phyloP scores from a whole-genome alignment of 768 basidiomycete genomes.

The Podaxis pistillaris region DNA sequence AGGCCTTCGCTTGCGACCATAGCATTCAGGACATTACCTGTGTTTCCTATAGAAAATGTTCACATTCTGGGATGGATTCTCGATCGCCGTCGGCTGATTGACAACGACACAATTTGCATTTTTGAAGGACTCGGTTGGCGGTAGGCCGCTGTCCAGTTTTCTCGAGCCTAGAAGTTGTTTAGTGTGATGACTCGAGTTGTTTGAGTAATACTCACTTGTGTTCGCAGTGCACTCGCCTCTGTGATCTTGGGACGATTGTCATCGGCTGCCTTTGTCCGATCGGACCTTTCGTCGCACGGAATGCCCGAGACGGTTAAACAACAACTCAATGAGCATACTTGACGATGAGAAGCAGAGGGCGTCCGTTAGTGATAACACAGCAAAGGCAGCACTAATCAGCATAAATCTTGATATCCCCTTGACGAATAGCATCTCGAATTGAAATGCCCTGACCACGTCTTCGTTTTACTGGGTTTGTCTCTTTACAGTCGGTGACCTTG shows the following conservation, averaged over 20 bases:
- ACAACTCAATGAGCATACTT: background rate
- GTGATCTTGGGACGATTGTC: background rate
- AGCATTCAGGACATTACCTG: too few relatives aligned
- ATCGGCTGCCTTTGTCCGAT: background rate
- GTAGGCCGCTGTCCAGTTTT: background rate
- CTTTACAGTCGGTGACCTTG: background rate
- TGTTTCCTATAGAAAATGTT: too few relatives aligned
- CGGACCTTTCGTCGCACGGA: background rate
- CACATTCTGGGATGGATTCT: too few relatives aligned
- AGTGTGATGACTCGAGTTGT: background rate
- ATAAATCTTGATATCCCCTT: too few relatives aligned
- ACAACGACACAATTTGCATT: background rate
- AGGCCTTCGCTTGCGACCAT: too few relatives aligned
- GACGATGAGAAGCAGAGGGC: background rate
- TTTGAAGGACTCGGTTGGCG: background rate
- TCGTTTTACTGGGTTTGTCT: background rate
- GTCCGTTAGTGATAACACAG: too few relatives aligned
- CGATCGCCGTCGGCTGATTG: too few relatives aligned
- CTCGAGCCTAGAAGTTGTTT: background rate
- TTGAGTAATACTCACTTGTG: too few relatives aligned
- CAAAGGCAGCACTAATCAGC: too few relatives aligned
- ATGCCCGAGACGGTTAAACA: background rate
- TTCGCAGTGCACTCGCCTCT: background rate
- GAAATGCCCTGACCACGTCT: slow-evolving; percentile 22
- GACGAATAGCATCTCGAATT: too few relatives aligned